These are phyloP conservation scores for Suillus decipiens DNA, from an alignment of 768 basidiomycete genomes.

Conservation along the genomic window DNA sequence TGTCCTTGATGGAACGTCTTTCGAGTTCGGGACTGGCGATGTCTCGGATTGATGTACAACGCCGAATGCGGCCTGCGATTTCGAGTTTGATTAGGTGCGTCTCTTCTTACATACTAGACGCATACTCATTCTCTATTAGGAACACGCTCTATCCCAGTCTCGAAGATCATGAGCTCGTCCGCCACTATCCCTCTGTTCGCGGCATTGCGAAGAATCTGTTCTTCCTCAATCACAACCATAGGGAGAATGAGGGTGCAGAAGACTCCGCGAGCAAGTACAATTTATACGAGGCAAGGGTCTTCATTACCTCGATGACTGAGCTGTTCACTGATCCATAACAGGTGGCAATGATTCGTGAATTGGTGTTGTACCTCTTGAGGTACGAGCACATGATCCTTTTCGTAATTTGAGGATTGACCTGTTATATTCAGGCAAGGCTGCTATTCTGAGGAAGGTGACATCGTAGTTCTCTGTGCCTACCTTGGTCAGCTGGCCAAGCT, in stretches of 20 bases:
- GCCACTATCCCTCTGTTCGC: slow-evolving; percentile 52
- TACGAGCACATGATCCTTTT: slow-evolving; percentile 14
- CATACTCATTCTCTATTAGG: slow-evolving; percentile 27
- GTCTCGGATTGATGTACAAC: slow-evolving; percentile 71
- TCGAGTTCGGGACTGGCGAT: slow-evolving; percentile 57
- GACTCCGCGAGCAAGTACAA: slow-evolving; percentile 72
- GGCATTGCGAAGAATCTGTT: slow-evolving; percentile 67
- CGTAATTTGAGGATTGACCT: background rate
- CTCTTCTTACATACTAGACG: background rate
- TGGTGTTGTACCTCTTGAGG: slow-evolving; percentile 53
- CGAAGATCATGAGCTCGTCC: slow-evolving; percentile 56
- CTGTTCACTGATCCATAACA: slow-evolving; percentile 14
- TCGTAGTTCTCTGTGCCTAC: slow-evolving; percentile 57
- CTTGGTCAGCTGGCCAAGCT: slow-evolving; percentile 51
- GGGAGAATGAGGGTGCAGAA: slow-evolving; percentile 58
- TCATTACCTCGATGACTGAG: slow-evolving; percentile 29
- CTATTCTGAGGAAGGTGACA: slow-evolving; percentile 48
- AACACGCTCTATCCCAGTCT: slow-evolving; percentile 63
- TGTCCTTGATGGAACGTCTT: slow-evolving; percentile 77
- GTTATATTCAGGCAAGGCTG: slow-evolving; percentile 42
- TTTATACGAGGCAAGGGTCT: slow-evolving; percentile 66
- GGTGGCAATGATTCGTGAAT: slow-evolving; percentile 51
- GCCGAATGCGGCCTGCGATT: slow-evolving; percentile 75
- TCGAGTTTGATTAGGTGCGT: slow-evolving; percentile 45
- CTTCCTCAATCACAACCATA: slow-evolving; percentile 64